These are phyloP conservation scores for Neonothopanus nambi DNA, from an alignment of 1,284 basidiomycete species.

Conservation along the genomic window DNA sequence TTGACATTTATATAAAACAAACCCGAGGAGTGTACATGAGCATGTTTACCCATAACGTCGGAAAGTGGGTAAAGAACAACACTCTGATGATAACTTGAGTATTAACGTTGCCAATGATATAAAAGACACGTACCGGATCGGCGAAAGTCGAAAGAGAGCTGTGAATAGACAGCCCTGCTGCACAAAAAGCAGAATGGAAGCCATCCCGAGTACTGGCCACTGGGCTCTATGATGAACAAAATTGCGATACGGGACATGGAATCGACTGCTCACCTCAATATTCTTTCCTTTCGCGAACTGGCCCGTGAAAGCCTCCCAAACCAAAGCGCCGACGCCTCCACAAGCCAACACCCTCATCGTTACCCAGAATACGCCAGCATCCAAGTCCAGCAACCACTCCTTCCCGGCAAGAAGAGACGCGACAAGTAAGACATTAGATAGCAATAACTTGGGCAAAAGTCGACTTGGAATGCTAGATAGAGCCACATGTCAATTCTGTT, in stretches of 20 bases:
- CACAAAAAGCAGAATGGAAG: slow-evolving; percentile 65
- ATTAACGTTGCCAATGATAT: not conserved
- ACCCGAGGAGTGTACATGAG: slow-evolving; percentile 51
- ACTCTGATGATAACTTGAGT: slow-evolving; percentile 42
- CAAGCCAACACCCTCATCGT: slow-evolving; percentile 68
- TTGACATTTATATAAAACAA: slow-evolving; percentile 21
- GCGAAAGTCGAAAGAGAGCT: slow-evolving; percentile 64
- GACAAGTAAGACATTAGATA: slow-evolving; percentile 63
- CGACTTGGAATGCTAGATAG: slow-evolving; percentile 45
- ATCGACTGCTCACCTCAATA: slow-evolving; percentile 52
- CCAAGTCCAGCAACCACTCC: slow-evolving; percentile 61
- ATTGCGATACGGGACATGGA: not conserved
- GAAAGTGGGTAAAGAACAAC: slow-evolving; percentile 66
- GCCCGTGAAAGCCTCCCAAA: slow-evolving; percentile 57
- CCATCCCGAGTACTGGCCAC: slow-evolving; percentile 70
- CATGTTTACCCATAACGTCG: slow-evolving; percentile 60
- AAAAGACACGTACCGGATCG: slow-evolving; percentile 49
- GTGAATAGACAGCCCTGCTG: slow-evolving; percentile 63
- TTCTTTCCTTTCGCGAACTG: slow-evolving; percentile 50
- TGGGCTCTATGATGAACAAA: slow-evolving; percentile 25
- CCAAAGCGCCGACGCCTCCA: slow-evolving; percentile 57
- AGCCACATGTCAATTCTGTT: not conserved
- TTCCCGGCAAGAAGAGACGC: slow-evolving; percentile 62
- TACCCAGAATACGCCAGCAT: slow-evolving; percentile 74
- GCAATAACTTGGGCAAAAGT: slow-evolving; percentile 53